Evolutionary conservation across 164 flowering plant species (phyloP), one percentile per base, ranked within the genome.

Genomic region (Macadamia tetraphylla): DNA sequence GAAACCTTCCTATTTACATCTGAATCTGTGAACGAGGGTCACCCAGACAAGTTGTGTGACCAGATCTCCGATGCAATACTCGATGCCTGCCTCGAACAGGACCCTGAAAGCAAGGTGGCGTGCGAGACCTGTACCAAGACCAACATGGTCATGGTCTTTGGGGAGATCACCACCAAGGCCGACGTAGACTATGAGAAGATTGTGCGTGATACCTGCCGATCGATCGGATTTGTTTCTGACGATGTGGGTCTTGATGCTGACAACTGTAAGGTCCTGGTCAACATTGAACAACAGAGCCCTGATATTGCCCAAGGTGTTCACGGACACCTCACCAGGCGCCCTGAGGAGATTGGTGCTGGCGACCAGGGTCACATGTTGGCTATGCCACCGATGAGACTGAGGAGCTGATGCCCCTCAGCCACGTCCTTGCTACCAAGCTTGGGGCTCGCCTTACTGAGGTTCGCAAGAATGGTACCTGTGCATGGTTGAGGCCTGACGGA

Each of bases 361-460:
- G 94, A 88, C 68, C 94, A 88, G 66, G 94, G 94, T 17, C 91
- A 87, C 76, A 88, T 88, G 94, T 89, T 89, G 94, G 95, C 7
- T 89, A 89, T 75, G 94, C 94, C 65, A 89, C 94, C 13, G 94
- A 89, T 71, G 94, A 89, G 72, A 89, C 94, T 71, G 87, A 88
- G 6, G 94, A 89, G 63, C 66, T 80, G 35, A 89, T 89, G 94
- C 94, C 92, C 46, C 75, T 88, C 55, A 88, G 84, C 75, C 90
- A 86, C 71, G 93, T 88, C 69, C 87, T 88, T 51, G 93, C 90
- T 14, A 88, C 90, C 75, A 88, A 88, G 81, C 86, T 88, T 29
- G 92, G 92, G 9, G 92, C 90, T 9, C 81, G 84, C 58, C 85
- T 88, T 43, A 88, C 92, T 6, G 88, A 88, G 65, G 92, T 88